These are phyloP conservation scores for Plasmopara halstedii DNA, from an alignment of 352 stramenopile species.

Conservation along the genomic window DNA sequence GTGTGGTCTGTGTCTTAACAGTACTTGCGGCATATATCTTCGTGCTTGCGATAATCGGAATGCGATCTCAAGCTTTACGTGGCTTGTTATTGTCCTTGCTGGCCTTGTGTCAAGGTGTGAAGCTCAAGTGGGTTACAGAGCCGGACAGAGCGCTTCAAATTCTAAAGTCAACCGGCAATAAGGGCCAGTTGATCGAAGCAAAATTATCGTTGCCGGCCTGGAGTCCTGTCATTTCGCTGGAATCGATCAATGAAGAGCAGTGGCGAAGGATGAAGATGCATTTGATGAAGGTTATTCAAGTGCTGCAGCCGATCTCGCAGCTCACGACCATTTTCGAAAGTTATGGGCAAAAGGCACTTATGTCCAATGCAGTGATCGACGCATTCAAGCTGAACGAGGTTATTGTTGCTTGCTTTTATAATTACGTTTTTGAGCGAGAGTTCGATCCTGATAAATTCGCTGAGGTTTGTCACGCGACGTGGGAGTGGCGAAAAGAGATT, in stretches of 20 bases:
- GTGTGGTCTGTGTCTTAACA: neutral
- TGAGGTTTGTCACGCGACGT: slow-evolving; percentile 18
- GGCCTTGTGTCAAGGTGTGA: slow-evolving; percentile 15
- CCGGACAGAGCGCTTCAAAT: slow-evolving; percentile 14
- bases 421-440: slow-evolving; percentile 22
- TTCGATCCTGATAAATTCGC: slow-evolving; percentile 11
- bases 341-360: slow-evolving; percentile 12
- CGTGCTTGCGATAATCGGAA: slow-evolving; percentile 13
- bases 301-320: slow-evolving; percentile 16
- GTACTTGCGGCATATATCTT: slow-evolving; percentile 2
- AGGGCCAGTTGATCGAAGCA: slow-evolving; percentile 22
- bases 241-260: slow-evolving; percentile 22
- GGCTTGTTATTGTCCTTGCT: slow-evolving; percentile 14
- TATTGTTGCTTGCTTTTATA: slow-evolving; percentile 19
- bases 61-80: slow-evolving; percentile 18
- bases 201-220: slow-evolving; percentile 16
- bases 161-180: slow-evolving; percentile 15
- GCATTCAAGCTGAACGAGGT: slow-evolving; percentile 18
- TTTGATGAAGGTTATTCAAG: slow-evolving; percentile 13
- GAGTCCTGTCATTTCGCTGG: slow-evolving; percentile 20
- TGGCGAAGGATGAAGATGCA: slow-evolving; percentile 23
- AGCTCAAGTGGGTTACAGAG: slow-evolving; percentile 23
- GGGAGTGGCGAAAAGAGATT: slow-evolving; percentile 28
- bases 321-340: slow-evolving; percentile 20
- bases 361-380: slow-evolving; percentile 11